Conservation (phyloP, 768 basidiomycete genomes). For the Pholiota conissans region DNA sequence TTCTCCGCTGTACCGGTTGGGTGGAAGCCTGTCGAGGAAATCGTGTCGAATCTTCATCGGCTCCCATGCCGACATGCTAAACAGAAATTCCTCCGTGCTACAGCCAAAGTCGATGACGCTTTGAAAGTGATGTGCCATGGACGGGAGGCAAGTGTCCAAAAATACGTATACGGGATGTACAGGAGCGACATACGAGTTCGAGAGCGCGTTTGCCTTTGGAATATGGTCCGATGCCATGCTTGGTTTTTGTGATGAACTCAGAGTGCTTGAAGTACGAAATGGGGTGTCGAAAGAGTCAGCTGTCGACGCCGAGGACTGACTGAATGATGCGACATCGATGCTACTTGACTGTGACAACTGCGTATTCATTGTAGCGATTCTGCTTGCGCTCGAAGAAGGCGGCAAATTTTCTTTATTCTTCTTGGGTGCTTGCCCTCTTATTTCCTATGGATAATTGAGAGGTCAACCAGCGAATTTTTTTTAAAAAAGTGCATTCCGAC, state of each 20-base stretch:
- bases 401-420: not conserved
- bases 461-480: too few relatives aligned
- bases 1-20: not conserved
- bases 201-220: not conserved
- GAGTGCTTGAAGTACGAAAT: too few relatives aligned
- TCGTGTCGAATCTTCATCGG: not conserved
- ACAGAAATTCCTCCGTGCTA: not conserved
- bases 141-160: slow-evolving; percentile 7
- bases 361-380: too few relatives aligned
- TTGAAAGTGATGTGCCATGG: slow-evolving; percentile 7
- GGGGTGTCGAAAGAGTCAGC: not conserved
- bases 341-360: not conserved
- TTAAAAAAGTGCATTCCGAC: too few relatives aligned
- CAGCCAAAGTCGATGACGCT: slow-evolving; percentile 12
- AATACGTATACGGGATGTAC: not conserved
- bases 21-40: slow-evolving; percentile 1
- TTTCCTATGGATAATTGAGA: too few relatives aligned
- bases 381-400: too few relatives aligned
- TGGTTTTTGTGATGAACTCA: not conserved
- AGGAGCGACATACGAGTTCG: not conserved
- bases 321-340: not conserved
- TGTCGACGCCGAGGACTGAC: not conserved
- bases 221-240: not conserved
- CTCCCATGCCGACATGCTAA: slow-evolving; percentile 8
- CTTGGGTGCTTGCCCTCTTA: not conserved